Conservation (phyloP, 352 stramenopile species). For the Phytophthora tentaculata region DNA sequence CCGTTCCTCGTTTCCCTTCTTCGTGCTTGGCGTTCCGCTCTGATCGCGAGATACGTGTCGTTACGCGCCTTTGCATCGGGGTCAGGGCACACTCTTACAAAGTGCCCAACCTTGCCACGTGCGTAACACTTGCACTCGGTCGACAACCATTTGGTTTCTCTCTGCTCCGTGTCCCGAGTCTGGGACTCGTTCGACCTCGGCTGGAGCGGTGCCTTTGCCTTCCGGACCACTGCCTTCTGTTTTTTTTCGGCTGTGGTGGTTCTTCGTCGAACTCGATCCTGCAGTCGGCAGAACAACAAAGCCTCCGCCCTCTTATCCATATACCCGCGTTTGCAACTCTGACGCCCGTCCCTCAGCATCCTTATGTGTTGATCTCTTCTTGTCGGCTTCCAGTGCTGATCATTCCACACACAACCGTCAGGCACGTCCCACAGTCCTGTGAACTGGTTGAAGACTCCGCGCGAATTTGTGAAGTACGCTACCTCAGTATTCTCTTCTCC, state of each 20-base stretch:
- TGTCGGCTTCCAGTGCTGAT: too few relatives aligned
- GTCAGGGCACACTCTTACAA: neutral
- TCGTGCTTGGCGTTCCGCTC: too few relatives aligned
- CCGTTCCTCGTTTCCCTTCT: neutral
- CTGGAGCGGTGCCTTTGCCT: neutral
- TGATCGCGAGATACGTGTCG: neutral
- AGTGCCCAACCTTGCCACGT: neutral
- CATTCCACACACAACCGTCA: too few relatives aligned
- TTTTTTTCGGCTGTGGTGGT: neutral
- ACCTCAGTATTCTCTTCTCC: too few relatives aligned
- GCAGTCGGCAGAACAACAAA: neutral
- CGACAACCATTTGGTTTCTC: neutral
- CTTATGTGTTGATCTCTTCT: too few relatives aligned
- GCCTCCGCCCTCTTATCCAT: too few relatives aligned
- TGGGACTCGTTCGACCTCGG: too few relatives aligned
- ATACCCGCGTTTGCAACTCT: too few relatives aligned
- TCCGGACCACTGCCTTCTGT: neutral
- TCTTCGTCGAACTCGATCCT: neutral
- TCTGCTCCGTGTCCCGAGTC: neutral
- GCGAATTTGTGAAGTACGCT: too few relatives aligned
- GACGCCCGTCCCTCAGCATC: too few relatives aligned
- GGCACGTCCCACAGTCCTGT: too few relatives aligned
- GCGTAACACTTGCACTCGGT: neutral
- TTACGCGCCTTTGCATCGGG: neutral
- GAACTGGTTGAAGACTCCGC: too few relatives aligned